A percentile compares a stretch with the other conserved stretches of the same genome.
Evolutionary conservation across 2,329 filamentous ascomycete genomes (phyloP).

Genomic region (Amauroascus niger): DNA sequence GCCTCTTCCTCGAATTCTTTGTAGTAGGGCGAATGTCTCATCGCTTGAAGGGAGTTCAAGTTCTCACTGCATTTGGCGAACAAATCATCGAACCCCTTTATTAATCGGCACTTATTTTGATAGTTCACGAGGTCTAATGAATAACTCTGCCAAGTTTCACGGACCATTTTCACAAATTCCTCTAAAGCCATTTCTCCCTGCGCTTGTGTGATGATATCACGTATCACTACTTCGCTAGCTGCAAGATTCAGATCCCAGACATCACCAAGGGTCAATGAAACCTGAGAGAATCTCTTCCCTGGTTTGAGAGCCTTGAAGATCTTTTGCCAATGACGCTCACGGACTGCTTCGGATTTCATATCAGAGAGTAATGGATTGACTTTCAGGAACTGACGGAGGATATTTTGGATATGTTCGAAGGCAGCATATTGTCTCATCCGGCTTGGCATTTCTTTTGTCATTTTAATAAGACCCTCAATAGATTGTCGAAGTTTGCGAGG

Average conservation of each 20-base stretch:
- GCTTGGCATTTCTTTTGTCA: constrained; percentile 98
- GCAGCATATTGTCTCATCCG: constrained; percentile 98
- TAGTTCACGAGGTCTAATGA: constrained; percentile 90
- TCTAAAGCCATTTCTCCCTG: constrained; percentile 97
- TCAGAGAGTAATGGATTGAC: constrained; percentile 82
- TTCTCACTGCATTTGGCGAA: constrained; percentile 99
- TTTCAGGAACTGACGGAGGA: constrained; percentile 78
- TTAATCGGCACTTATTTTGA: constrained; percentile 94
- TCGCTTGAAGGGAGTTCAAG: constrained; percentile 91
- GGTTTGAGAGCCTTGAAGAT: constrained; percentile 95
- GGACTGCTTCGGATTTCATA: constrained; percentile 90
- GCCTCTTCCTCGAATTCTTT: constrained; percentile 99
- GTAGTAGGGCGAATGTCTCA: constrained; percentile 98
- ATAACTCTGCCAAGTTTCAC: constrained; percentile 95
- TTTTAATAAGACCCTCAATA: constrained; percentile 87
- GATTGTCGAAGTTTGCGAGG: constrained; percentile 83
- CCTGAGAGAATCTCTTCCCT: constrained; percentile 83
- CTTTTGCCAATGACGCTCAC: constrained; percentile 93
- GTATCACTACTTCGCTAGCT: constrained; percentile 76
- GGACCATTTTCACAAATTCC: constrained; percentile 91
- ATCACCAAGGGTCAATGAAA: constrained; percentile 92
- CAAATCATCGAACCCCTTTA: constrained; percentile 94
- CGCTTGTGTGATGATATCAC: constrained; percentile 87
- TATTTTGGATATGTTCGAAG: constrained; percentile 96
- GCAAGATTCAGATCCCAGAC: constrained; percentile 95